Percentiles rank a stretch among this genome's conserved stretches.
phyloP scores from a whole-genome alignment of 139 green algal genomes.

The Micractinium sp. region DNA sequence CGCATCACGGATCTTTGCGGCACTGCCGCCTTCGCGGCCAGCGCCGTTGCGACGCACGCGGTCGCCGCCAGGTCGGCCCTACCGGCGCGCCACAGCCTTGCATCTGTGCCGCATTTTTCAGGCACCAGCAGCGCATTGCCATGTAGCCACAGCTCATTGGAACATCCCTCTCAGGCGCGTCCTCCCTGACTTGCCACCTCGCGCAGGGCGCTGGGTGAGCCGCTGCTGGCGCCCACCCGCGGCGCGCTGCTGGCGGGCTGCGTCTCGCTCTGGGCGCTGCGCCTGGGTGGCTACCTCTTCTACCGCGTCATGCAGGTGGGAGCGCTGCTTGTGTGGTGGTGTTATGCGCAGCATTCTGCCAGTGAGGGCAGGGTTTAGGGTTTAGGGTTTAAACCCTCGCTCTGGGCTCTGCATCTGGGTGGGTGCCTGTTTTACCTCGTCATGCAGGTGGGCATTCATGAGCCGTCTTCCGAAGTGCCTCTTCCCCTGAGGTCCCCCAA shows the following conservation, averaged over 20 bases:
- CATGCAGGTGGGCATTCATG: too few species aligned
- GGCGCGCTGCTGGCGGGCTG: slow-evolving; percentile 44
- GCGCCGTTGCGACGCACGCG: slow-evolving; percentile 35
- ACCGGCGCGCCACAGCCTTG: not conserved
- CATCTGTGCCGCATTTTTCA: too few species aligned
- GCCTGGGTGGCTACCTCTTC: slow-evolving; percentile 55
- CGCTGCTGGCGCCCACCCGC: slow-evolving; percentile 16
- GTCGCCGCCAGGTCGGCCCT: not conserved
- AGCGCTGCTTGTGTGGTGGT: too few species aligned
- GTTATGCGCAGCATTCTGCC: too few species aligned
- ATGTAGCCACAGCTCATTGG: not conserved
- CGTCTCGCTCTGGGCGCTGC: slow-evolving; percentile 51
- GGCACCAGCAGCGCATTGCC: too few species aligned
- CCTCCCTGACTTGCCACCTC: not conserved
- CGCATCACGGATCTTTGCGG: slow-evolving; percentile 55
- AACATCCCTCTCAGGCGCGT: not conserved
- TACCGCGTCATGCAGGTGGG: slow-evolving; percentile 45
- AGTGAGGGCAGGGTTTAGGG: too few species aligned
- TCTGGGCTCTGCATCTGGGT: too few species aligned
- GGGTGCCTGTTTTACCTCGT: too few species aligned
- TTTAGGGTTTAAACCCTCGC: too few species aligned
- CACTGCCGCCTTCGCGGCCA: slow-evolving; percentile 47
- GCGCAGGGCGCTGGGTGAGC: slow-evolving; percentile 3
- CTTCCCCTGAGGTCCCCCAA: too few species aligned
- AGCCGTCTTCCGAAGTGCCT: too few species aligned